phyloP scores from a whole-genome alignment of 768 basidiomycete genomes.

The Mycena sanguinolenta region DNA sequence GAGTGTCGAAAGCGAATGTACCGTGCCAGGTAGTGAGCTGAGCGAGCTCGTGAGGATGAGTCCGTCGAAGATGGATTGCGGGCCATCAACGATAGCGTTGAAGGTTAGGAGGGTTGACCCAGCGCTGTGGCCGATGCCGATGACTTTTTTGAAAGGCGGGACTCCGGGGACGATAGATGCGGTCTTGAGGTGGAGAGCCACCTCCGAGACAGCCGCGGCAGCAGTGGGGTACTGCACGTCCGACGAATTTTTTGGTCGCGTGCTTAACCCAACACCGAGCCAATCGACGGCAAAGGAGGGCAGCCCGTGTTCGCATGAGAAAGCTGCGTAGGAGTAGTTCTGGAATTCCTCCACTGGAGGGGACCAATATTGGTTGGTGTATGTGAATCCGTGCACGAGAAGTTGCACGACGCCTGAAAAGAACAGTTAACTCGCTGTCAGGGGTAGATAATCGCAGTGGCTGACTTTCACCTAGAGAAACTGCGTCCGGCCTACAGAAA shows the following conservation, averaged over 20 bases:
- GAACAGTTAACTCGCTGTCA: no score
- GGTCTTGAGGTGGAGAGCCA: not conserved
- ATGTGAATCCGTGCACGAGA: no score
- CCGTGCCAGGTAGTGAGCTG: no score
- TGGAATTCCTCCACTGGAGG: not conserved
- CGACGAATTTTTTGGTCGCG: not conserved
- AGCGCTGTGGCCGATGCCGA: conserved; percentile 3
- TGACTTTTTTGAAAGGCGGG: no score
- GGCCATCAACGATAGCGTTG: not conserved
- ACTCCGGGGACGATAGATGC: no score
- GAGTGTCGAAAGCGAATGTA: no score
- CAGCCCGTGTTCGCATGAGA: no score
- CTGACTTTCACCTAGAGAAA: no score
- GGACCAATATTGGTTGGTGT: not conserved
- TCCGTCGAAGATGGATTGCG: not conserved
- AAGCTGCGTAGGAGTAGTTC: not conserved
- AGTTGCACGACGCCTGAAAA: no score
- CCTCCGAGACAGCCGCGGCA: not conserved
- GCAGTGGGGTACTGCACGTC: not conserved
- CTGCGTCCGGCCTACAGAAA: not conserved
- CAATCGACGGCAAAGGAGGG: not conserved
- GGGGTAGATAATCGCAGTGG: no score
- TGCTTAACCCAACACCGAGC: not conserved
- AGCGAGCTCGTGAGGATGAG: no score
- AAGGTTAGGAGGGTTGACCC: not conserved